Evolutionary conservation across 164 flowering plant genomes (phyloP).

Genomic region (Liquidambar formosana): DNA sequence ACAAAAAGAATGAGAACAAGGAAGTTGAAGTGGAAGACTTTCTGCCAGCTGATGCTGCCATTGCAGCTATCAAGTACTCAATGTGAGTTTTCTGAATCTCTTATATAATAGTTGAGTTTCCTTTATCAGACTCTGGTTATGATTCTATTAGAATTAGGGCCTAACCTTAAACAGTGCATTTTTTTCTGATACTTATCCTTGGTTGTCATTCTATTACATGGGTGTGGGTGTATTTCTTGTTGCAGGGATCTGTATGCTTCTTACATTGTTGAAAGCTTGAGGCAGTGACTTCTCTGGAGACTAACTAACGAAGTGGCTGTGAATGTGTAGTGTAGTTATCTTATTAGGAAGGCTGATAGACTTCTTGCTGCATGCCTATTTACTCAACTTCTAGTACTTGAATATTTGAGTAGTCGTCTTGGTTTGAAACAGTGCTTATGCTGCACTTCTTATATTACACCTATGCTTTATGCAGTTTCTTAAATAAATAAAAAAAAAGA

Average conservation of each 20-base stretch:
- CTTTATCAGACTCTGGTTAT: background rate
- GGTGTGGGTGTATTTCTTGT: constrained; percentile 4
- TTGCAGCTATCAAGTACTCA: constrained; percentile 78
- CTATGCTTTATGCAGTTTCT: no score
- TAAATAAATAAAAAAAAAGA: no score
- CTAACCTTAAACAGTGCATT: no score
- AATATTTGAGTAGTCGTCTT: background rate
- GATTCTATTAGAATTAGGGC: no score
- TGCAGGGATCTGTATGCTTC: constrained; percentile 85
- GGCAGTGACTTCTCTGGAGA: constrained; percentile 52
- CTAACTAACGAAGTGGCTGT: background rate
- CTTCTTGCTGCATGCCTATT: constrained; percentile 1
- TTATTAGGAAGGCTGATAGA: background rate
- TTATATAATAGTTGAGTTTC: no score
- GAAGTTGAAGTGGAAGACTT: constrained; percentile 81
- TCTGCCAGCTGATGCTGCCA: constrained; percentile 70
- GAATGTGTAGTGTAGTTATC: background rate
- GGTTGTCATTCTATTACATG: background rate
- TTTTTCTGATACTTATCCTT: background rate
- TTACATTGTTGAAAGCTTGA: constrained; percentile 79
- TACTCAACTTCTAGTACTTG: background rate
- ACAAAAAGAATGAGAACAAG: constrained; percentile 96
- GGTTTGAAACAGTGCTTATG: no score
- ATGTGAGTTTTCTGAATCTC: constrained; percentile 49
- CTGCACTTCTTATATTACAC: no score